A percentile compares a stretch with the other conserved stretches of the same genome.
Conservation (phyloP, 2,329 filamentous ascomycete species). For the Pleurostoma richardsiae region DNA sequence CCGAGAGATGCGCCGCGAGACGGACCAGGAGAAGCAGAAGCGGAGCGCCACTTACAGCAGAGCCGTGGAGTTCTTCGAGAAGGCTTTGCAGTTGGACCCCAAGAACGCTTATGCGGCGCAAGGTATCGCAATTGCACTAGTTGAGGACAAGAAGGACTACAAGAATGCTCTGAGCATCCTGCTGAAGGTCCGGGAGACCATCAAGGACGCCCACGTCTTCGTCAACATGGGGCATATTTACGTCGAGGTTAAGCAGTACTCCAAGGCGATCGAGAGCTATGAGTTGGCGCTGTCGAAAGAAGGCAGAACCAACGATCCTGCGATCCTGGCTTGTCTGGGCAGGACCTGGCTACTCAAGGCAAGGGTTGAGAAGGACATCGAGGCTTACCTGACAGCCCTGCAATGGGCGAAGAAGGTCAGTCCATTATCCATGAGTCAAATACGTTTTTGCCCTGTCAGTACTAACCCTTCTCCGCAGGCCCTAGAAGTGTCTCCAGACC, state of each 20-base stretch:
- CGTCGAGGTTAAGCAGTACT: slow-evolving; percentile 83
- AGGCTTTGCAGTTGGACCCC: slow-evolving; percentile 88
- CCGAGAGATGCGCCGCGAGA: slow-evolving; percentile 88
- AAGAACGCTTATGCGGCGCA: slow-evolving; percentile 96
- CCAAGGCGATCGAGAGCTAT: slow-evolving; percentile 91
- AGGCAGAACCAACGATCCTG: slow-evolving; percentile 65
- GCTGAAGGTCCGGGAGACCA: slow-evolving; percentile 81
- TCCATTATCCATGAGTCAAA: neutral
- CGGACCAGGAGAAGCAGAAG: slow-evolving; percentile 87
- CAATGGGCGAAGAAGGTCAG: slow-evolving; percentile 60
- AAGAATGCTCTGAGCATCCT: slow-evolving; percentile 80
- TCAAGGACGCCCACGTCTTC: slow-evolving; percentile 83
- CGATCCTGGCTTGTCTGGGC: slow-evolving; percentile 79
- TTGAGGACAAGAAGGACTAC: slow-evolving; percentile 91
- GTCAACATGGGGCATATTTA: slow-evolving; percentile 94
- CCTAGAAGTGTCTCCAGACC: slow-evolving; percentile 71
- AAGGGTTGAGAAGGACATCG: slow-evolving; percentile 54
- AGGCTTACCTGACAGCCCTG: slow-evolving; percentile 52
- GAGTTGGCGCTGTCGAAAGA: slow-evolving; percentile 79
- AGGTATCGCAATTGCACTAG: slow-evolving; percentile 87
- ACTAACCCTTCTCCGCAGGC: slow-evolving; percentile 41
- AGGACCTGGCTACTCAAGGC: slow-evolving; percentile 83
- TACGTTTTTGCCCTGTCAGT: neutral
- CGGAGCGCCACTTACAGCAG: slow-evolving; percentile 81
- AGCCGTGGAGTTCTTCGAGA: slow-evolving; percentile 97